Evolutionary conservation across 2,329 filamentous ascomycete species (phyloP).

Genomic region (Ophiocordyceps sinensis): DNA sequence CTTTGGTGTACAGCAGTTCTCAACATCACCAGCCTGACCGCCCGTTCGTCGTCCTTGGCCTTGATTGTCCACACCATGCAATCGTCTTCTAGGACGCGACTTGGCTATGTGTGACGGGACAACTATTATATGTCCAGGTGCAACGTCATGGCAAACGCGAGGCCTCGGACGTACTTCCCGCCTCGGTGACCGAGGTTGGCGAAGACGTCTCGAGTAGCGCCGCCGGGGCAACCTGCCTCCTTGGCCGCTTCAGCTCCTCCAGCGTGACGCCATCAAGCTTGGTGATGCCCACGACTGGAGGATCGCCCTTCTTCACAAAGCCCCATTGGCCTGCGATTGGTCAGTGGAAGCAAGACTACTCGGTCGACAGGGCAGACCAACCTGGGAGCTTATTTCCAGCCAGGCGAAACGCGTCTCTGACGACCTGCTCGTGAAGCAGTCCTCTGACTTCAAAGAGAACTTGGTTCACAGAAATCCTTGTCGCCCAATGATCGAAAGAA

Average conservation of each 20-base stretch:
- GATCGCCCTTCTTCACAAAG: constrained; percentile 85
- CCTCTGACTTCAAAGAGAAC: constrained; percentile 89
- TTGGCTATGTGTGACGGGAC: too few relatives aligned
- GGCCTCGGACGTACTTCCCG: constrained; percentile 18
- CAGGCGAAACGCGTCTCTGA: constrained; percentile 81
- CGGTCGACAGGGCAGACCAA: constrained; percentile 24
- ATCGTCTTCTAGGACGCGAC: too few relatives aligned
- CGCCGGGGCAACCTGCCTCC: constrained; percentile 45
- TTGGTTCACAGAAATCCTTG: constrained; percentile 77
- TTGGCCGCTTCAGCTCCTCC: constrained; percentile 69
- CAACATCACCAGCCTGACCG: too few relatives aligned
- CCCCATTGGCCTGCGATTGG: constrained; percentile 57
- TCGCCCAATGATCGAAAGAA: constrained; percentile 91
- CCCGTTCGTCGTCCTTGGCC: too few relatives aligned
- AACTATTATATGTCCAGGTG: too few relatives aligned
- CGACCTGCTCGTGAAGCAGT: constrained; percentile 85
- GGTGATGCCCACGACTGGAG: constrained; percentile 81
- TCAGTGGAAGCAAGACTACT: constrained; percentile 6
- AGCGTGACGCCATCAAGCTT: constrained; percentile 76
- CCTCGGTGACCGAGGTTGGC: constrained; percentile 16
- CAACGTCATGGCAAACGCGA: constrained; percentile 8
- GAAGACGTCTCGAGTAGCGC: constrained; percentile 19
- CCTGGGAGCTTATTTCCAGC: constrained; percentile 91
- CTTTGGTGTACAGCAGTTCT: too few relatives aligned
- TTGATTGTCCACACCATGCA: too few relatives aligned